phyloP scores from a whole-genome alignment of 192 early-diverging fungal species.

The Coemansia sp. region DNA sequence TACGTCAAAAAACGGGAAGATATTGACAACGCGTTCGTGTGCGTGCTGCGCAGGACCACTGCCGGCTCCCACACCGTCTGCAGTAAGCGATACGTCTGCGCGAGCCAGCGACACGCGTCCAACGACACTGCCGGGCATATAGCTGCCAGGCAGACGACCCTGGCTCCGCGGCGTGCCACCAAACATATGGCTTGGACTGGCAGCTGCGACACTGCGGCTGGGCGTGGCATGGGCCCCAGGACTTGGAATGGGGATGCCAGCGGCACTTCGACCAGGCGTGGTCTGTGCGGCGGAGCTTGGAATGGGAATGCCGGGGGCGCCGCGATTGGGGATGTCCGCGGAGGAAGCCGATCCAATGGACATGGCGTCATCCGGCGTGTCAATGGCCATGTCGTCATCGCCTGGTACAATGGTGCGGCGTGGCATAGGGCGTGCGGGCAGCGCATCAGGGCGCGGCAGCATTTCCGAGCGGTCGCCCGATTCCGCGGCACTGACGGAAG shows the following conservation, averaged over 20 bases:
- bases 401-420: slow-evolving; percentile 16
- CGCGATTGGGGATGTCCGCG: neutral
- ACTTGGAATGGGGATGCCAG: slow-evolving; percentile 17
- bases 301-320: slow-evolving; percentile 23
- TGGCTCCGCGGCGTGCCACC: slow-evolving; percentile 55
- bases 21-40: slow-evolving; percentile 57
- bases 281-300: slow-evolving; percentile 7
- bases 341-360: slow-evolving; percentile 1
- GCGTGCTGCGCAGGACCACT: slow-evolving; percentile 50
- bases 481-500: slow-evolving; percentile 14
- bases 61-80: slow-evolving; percentile 51
- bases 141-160: slow-evolving; percentile 50
- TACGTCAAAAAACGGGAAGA: slow-evolving; percentile 94
- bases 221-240: slow-evolving; percentile 6
- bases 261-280: neutral
- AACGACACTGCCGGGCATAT: slow-evolving; percentile 54
- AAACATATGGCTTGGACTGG: slow-evolving; percentile 27
- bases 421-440: slow-evolving; percentile 43
- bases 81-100: slow-evolving; percentile 50
- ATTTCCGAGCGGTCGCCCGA: slow-evolving; percentile 47
- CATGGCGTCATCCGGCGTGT: slow-evolving; percentile 13
- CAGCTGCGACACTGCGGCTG: slow-evolving; percentile 28
- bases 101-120: slow-evolving; percentile 51
- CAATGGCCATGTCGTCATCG: slow-evolving; percentile 10
- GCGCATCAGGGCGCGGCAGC: slow-evolving; percentile 46